phyloP scores from a whole-genome alignment of 108 stramenopile genomes.

The Cyclotella choctawhatcheeana region DNA sequence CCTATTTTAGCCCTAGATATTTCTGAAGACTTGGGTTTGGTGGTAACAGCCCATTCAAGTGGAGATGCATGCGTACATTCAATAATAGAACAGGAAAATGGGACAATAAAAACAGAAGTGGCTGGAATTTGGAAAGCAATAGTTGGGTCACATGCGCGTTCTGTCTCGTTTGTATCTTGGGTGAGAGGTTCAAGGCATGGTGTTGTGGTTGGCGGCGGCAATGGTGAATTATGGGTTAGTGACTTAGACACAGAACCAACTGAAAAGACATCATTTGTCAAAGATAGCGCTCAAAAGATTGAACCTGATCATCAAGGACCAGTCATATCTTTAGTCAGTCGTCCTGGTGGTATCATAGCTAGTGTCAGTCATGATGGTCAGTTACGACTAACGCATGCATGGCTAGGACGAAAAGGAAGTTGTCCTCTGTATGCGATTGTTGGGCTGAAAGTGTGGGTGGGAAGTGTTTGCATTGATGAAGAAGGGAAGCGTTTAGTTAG shows the following conservation, averaged over 20 bases:
- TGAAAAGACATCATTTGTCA: slow-evolving; percentile 5
- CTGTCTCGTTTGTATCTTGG: slow-evolving; percentile 35
- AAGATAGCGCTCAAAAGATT: slow-evolving; percentile 19
- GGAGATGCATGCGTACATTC: slow-evolving; percentile 40
- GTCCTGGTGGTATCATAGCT: slow-evolving; percentile 61
- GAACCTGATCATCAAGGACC: slow-evolving; percentile 59
- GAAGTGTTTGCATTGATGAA: slow-evolving; percentile 41
- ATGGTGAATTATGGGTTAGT: slow-evolving; percentile 42
- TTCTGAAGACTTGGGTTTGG: slow-evolving; percentile 35
- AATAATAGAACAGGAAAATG: slow-evolving; percentile 16
- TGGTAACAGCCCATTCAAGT: slow-evolving; percentile 37
- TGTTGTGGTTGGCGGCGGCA: slow-evolving; percentile 52
- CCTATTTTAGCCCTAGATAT: slow-evolving; percentile 46
- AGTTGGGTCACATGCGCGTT: slow-evolving; percentile 28
- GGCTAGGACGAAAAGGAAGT: slow-evolving; percentile 30
- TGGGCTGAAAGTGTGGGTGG: slow-evolving; percentile 55
- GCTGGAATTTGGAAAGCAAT: slow-evolving; percentile 47
- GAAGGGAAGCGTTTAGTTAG: slow-evolving; percentile 45
- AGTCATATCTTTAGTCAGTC: slow-evolving; percentile 54
- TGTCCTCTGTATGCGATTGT: slow-evolving; percentile 37
- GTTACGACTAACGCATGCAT: slow-evolving; percentile 52
- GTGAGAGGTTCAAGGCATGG: slow-evolving; percentile 5
- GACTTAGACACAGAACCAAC: slow-evolving; percentile 25
- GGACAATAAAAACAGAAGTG: not conserved
- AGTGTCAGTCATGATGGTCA: slow-evolving; percentile 72